Percentiles rank a stretch among this genome's conserved stretches.
These are phyloP conservation scores for Trapa bicornis DNA, from an alignment of 345 rosid genomes.

Conservation along the genomic window DNA sequence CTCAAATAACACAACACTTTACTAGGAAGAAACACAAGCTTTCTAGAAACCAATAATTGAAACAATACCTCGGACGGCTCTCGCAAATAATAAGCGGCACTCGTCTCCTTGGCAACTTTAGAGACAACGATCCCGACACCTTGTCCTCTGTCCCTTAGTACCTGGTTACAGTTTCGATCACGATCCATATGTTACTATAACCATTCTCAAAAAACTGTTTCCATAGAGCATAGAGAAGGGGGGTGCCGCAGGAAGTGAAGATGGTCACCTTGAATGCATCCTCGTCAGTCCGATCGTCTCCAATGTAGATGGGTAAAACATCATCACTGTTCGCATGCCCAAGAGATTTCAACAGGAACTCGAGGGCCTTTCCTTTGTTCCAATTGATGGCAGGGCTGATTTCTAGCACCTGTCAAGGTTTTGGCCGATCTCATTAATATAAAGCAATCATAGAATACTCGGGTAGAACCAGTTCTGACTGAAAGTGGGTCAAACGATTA, in stretches of 20 bases:
- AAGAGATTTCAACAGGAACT: conserved; percentile 63
- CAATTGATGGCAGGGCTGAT: conserved; percentile 89
- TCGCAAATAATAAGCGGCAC: conserved; percentile 72
- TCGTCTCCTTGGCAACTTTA: conserved; percentile 75
- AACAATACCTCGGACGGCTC: conserved; percentile 66
- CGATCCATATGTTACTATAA: neutral
- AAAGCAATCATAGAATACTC: no score
- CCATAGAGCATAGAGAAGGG: no score
- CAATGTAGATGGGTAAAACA: conserved; percentile 80
- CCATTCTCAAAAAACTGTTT: no score
- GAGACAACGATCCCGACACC: conserved; percentile 89
- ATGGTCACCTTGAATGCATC: conserved; percentile 77
- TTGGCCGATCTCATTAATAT: neutral
- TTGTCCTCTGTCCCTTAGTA: conserved; percentile 57
- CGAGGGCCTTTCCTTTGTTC: conserved; percentile 96
- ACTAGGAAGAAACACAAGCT: neutral
- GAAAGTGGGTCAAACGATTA: conserved; percentile 3
- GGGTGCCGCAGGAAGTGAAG: neutral
- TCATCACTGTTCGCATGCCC: conserved; percentile 53
- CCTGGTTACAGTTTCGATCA: conserved; percentile 26
- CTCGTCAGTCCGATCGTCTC: conserved; percentile 90
- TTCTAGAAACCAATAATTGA: neutral
- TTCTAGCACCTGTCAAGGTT: conserved; percentile 44
- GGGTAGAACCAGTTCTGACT: neutral
- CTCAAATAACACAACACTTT: neutral